Base-by-base conservation (phyloP, 495 filamentous ascomycete genomes). In the Podospora pseudopauciseta region DNA sequence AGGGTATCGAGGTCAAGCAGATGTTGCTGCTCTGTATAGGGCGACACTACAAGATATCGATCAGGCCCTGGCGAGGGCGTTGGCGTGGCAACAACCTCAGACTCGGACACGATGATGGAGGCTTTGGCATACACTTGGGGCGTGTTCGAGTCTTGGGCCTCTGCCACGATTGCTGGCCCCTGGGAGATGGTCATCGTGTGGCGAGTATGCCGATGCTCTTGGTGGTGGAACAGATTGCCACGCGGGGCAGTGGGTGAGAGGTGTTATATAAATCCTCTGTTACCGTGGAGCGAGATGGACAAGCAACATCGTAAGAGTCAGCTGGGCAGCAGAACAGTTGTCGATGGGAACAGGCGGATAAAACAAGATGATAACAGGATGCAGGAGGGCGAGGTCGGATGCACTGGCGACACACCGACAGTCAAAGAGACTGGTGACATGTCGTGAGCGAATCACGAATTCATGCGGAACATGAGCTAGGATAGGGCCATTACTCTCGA, bases 1-100 rank as follows among this genome's bases (percentile, higher is more conserved):
- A 96, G 83, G 3, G 79, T 85, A 15, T 77, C 78, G 57, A 96
- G 79, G 74, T 93, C 87, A 28, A 96, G 86, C 18, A 92, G 86
- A 74, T 96, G 92, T 0, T 82, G 76, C 19, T 74, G 71, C 57
- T 86, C 83, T 53, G 87, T 85, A 74, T 96, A 97, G 0, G 92
- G 93, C 9, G 92, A 95, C 56, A 87, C 82, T 55, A 92, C 80
- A 28, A 93, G 83, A 60, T 85, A 80, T 70, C 76, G 71, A 55
- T 67, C 28, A 32, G 30, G 18, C 23, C 58, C 34, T 15, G 39
- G 55, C 26, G 16, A 62, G n/a, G 63, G 20, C 26, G 64, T 57
- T 27, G n/a, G 4, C 3, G 34, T 9, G 9, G 18, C 27, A 4
- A 19, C 54, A 11, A 68, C 23, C 19, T 67, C 49, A 5, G 60